Evolutionary conservation across 164 flowering plant species (phyloP), one percentile per base, ranked within the genome.

Genomic region (Litsea cubeba): DNA sequence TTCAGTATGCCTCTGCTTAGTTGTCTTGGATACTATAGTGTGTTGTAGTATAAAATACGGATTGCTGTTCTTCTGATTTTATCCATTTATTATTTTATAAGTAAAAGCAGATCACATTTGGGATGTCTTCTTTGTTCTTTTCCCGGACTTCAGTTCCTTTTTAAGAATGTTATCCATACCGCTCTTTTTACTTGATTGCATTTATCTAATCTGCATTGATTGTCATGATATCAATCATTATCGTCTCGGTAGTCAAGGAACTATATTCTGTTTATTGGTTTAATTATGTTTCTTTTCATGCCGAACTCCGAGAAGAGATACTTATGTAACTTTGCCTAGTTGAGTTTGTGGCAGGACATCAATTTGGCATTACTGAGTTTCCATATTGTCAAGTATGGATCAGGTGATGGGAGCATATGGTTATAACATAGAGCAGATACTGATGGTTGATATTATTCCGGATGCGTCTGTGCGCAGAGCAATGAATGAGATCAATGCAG

Each of bases 401-500:
- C 87, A 95, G 99, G 99, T 95, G 75, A 93, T 95, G 97, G 91
- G 89, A 70, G 93, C 83, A 70, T 95, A 95, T 85, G 99, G 99
- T 24, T 95, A 89, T 80, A 92, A 76, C 89, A 95, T 95, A 74
- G 99, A 95, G 89, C 97, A 94, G 81, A 96, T 96, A 78, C 81
- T 94, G 80, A 89, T 96, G 99, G 97, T 94, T 80, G 99, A 94
- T 75, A 91, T 96, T 46, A 87, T 96, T 69, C 99, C 98, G 64
- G 98, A 94, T 81, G 65, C 91, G 5, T 74, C 94, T 76, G 99
- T 96, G 76, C 94, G 99, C 76, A 93, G 76, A 79, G 99, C 99
- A 62, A 96, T 96, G 99, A 96, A 96, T 83, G 98, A 96, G 87
- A 96, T 96, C 54, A 96, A 96, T 86, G 97, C 99, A 86, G 99